Percentiles rank a stretch among this genome's conserved stretches.
Conservation (phyloP, 495 filamentous ascomycete genomes). For the Apodospora peruviana region DNA sequence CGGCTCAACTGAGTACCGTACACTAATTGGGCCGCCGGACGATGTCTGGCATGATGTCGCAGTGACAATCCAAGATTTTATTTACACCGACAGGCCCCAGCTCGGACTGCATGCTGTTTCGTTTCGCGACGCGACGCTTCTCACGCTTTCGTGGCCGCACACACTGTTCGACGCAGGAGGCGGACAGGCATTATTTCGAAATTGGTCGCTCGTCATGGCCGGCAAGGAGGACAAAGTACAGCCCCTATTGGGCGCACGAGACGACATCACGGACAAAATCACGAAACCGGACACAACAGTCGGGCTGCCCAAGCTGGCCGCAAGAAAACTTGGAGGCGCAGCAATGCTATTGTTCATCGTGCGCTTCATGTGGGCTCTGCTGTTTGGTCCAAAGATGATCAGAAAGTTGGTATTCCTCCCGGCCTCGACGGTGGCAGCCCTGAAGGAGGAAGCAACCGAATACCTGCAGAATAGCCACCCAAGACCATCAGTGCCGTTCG, state of each 20-base stretch:
- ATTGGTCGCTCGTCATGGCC: constrained; percentile 33
- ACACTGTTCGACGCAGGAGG: constrained; percentile 44
- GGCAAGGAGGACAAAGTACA: constrained; percentile 33
- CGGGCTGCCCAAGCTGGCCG: constrained; percentile 4
- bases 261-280: constrained; percentile 26
- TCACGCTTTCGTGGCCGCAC: constrained; percentile 43
- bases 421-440: neutral
- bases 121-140: constrained; percentile 43
- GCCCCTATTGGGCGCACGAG: constrained; percentile 22
- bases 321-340: constrained; percentile 18
- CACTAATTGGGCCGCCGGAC: constrained; percentile 11
- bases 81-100: constrained; percentile 36
- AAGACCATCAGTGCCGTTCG: constrained; percentile 3
- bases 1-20: constrained; percentile 23
- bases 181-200: constrained; percentile 25
- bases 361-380: constrained; percentile 19
- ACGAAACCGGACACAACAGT: neutral
- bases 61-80: too few species aligned
- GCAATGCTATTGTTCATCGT: constrained; percentile 23
- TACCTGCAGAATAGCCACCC: constrained; percentile 15
- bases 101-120: constrained; percentile 42
- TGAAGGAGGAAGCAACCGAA: constrained; percentile 2
- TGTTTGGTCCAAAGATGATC: constrained; percentile 15
- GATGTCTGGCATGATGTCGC: constrained; percentile 18
- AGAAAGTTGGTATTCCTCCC: constrained; percentile 11